Evolutionary conservation across 805 yeast species (phyloP).

Genomic region (Candida mattraensis): DNA sequence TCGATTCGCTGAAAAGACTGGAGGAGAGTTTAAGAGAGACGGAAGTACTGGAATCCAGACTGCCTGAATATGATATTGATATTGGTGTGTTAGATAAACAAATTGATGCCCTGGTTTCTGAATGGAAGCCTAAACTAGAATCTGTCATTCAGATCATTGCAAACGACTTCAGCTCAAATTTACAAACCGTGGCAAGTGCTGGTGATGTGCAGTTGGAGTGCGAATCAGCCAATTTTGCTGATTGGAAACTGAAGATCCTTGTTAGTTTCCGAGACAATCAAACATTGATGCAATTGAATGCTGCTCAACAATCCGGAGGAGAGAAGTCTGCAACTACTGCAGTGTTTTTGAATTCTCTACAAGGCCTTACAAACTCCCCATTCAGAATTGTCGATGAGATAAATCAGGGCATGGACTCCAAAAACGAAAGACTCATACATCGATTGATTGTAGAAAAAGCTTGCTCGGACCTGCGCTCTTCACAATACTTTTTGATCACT

Average conservation of each 20-base stretch:
- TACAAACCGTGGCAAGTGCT: constrained; percentile 76
- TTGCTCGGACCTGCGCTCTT: constrained; percentile 43
- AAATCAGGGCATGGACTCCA: constrained; percentile 98
- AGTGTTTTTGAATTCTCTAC: constrained; percentile 84
- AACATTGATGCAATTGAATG: constrained; percentile 67
- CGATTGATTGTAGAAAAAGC: constrained; percentile 82
- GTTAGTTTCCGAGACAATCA: constrained; percentile 85
- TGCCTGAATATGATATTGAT: constrained; percentile 38
- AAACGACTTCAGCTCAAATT: constrained; percentile 60
- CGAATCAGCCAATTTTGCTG: constrained; percentile 51
- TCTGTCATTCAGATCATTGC: constrained; percentile 57
- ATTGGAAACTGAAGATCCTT: constrained; percentile 82
- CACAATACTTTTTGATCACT: constrained; percentile 90
- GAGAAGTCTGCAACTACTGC: constrained; percentile 96
- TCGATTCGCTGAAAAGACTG: constrained; percentile 28
- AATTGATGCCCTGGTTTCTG: constrained; percentile 30
- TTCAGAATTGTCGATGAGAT: constrained; percentile 96
- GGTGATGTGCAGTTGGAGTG: constrained; percentile 71
- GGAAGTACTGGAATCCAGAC: constrained; percentile 34
- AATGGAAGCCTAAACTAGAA: constrained; percentile 66
- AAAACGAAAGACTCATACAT: constrained; percentile 86
- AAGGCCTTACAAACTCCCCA: constrained; percentile 84
- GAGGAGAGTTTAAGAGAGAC: constrained; percentile 42
- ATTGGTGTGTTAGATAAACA: constrained; percentile 38
- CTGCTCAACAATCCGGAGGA: constrained; percentile 96